Evolutionary conservation across 2,329 filamentous ascomycete genomes (phyloP).

Genomic region (Seiridium unicorne): DNA sequence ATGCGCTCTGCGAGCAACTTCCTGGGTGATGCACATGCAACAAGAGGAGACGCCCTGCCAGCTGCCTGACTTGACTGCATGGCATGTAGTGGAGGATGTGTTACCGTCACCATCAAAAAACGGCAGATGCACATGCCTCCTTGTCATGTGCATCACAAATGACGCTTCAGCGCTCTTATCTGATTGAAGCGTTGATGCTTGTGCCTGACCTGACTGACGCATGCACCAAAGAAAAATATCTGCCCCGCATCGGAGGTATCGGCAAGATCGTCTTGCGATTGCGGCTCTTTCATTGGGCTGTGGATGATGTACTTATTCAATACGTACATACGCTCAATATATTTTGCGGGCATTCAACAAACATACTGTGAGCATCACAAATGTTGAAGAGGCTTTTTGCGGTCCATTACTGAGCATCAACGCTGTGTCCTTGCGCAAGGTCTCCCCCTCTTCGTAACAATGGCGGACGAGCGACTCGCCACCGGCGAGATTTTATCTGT

Average conservation of each 20-base stretch:
- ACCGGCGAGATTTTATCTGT: constrained; percentile 18
- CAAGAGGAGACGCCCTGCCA: too few species aligned
- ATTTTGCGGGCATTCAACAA: background rate
- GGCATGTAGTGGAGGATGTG: too few species aligned
- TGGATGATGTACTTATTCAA: too few species aligned
- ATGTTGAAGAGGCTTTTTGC: background rate
- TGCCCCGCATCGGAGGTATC: constrained; percentile 6
- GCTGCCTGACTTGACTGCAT: too few species aligned
- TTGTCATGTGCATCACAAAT: background rate
- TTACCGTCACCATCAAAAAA: too few species aligned
- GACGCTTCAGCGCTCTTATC: background rate
- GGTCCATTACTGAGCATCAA: background rate
- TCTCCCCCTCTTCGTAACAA: background rate
- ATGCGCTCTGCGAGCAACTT: background rate
- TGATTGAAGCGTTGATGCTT: background rate
- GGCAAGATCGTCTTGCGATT: background rate
- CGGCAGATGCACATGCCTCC: background rate
- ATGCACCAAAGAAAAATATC: background rate
- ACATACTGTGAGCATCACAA: background rate
- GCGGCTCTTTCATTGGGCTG: background rate
- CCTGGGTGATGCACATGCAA: too few species aligned
- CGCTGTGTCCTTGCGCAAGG: too few species aligned
- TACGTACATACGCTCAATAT: background rate
- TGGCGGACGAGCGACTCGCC: background rate
- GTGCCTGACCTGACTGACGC: background rate